Percentiles rank a stretch among this genome's conserved stretches.
Evolutionary conservation across 2,329 filamentous ascomycete genomes (phyloP).

Genomic region (Orbilia oligospora): DNA sequence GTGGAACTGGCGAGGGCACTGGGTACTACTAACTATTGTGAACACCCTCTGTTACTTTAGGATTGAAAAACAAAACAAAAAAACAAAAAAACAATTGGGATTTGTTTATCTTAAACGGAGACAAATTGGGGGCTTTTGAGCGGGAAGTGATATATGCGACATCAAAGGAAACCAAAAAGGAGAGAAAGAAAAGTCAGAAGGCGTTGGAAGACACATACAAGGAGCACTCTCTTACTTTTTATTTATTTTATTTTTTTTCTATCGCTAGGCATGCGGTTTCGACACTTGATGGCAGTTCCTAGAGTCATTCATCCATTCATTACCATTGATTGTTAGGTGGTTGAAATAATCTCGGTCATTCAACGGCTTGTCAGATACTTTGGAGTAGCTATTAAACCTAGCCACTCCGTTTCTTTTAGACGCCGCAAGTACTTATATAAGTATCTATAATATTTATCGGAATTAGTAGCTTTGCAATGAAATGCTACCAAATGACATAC

Average conservation of each 20-base stretch:
- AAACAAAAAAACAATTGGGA: too few relatives aligned
- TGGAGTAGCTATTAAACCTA: constrained; percentile 12
- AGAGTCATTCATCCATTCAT: not conserved
- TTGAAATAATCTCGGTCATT: not conserved
- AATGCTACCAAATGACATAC: too few relatives aligned
- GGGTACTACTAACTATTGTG: constrained; percentile 43
- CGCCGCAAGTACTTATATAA: too few relatives aligned
- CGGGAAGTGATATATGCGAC: not conserved
- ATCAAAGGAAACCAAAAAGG: not conserved
- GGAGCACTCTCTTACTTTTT: constrained; percentile 2
- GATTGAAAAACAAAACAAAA: too few relatives aligned
- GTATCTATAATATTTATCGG: too few relatives aligned
- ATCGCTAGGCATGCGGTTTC: too few relatives aligned
- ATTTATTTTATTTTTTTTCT: too few relatives aligned
- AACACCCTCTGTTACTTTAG: not conserved
- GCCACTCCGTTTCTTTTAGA: not conserved
- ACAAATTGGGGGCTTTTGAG: not conserved
- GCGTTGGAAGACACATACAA: not conserved
- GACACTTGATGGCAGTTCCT: not conserved
- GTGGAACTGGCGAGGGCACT: constrained; percentile 23
- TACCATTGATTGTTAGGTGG: not conserved
- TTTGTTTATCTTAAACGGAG: not conserved
- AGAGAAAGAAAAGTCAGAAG: not conserved
- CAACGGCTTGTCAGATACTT: constrained; percentile 2
- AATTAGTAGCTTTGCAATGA: too few relatives aligned